phyloP scores from a whole-genome alignment of 306 rosid species.

The Gastrolobium bilobum region DNA sequence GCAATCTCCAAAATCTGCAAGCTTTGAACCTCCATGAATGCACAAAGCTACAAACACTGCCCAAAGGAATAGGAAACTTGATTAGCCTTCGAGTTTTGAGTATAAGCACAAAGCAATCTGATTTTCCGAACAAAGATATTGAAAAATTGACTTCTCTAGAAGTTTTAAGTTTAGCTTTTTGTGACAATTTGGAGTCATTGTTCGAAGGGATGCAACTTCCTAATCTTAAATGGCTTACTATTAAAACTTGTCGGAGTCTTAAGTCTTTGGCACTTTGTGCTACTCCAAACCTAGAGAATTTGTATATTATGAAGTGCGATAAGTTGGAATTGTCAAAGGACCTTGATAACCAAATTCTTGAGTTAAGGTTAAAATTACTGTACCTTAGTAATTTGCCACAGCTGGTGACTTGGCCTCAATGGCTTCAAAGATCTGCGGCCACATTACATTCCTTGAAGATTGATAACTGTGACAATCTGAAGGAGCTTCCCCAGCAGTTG shows the following conservation, averaged over 20 bases:
- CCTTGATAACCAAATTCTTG: not conserved
- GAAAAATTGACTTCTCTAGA: not conserved
- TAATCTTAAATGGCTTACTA: not conserved
- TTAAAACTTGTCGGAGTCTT: not conserved
- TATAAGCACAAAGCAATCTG: not conserved
- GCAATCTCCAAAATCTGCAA: slow-evolving; percentile 10
- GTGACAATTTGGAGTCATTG: not conserved
- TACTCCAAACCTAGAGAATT: not conserved
- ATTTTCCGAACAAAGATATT: not conserved
- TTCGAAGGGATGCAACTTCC: not conserved
- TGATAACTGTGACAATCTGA: no score
- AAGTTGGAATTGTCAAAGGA: not conserved
- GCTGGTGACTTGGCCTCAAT: slow-evolving; percentile 8
- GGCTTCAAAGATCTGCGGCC: not conserved
- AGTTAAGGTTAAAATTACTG: not conserved
- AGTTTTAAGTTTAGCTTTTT: not conserved
- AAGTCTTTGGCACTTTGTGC: not conserved
- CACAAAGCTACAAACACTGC: not conserved
- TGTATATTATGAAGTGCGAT: not conserved
- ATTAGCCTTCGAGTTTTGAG: not conserved
- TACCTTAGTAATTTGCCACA: not conserved
- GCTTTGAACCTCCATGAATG: not conserved
- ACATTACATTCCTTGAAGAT: no score
- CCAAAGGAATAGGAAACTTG: not conserved
- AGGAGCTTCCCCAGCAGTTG: no score